Conservation (phyloP, 1,284 basidiomycete genomes). For the Pulveroboletus sp. region DNA sequence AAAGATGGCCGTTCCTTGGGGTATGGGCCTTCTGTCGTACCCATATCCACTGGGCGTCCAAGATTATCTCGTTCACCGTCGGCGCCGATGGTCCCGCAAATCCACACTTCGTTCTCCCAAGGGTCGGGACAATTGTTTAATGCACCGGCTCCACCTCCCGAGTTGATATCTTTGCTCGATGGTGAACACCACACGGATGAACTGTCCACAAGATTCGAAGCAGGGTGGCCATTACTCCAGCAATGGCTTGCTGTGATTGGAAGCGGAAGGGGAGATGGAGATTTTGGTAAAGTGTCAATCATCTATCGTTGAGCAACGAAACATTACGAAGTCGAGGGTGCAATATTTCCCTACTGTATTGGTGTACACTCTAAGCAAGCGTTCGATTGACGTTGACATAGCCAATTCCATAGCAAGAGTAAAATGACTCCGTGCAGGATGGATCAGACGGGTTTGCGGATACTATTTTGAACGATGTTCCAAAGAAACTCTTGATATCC, state of each 20-base stretch:
- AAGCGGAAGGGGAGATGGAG: slow-evolving; percentile 50
- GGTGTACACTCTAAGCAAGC: slow-evolving; percentile 48
- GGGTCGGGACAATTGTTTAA: slow-evolving; percentile 19
- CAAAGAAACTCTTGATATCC: slow-evolving; percentile 83
- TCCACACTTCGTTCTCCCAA: slow-evolving; percentile 34
- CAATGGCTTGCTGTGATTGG: slow-evolving; percentile 71
- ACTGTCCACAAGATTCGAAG: slow-evolving; percentile 78
- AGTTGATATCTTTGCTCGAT: slow-evolving; percentile 68
- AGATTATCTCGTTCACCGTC: slow-evolving; percentile 50
- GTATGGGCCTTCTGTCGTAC: slow-evolving; percentile 26
- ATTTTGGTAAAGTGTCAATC: slow-evolving; percentile 52
- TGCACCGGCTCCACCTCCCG: slow-evolving; percentile 44
- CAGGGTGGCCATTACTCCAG: slow-evolving; percentile 83
- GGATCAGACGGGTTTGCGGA: slow-evolving; percentile 50
- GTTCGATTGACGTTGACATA: slow-evolving; percentile 77
- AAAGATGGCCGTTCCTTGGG: slow-evolving; percentile 27
- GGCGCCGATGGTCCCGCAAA: slow-evolving; percentile 36
- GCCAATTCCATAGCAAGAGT: slow-evolving; percentile 80
- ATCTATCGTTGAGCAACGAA: slow-evolving; percentile 42
- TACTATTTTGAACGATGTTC: slow-evolving; percentile 63
- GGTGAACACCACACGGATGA: slow-evolving; percentile 93
- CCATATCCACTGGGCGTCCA: slow-evolving; percentile 43
- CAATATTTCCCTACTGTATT: not conserved
- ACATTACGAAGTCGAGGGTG: not conserved
- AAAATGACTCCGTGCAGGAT: slow-evolving; percentile 57